Evolutionary conservation across 2,329 filamentous ascomycete species (phyloP).

Genomic region (Fusarium bactridioides): DNA sequence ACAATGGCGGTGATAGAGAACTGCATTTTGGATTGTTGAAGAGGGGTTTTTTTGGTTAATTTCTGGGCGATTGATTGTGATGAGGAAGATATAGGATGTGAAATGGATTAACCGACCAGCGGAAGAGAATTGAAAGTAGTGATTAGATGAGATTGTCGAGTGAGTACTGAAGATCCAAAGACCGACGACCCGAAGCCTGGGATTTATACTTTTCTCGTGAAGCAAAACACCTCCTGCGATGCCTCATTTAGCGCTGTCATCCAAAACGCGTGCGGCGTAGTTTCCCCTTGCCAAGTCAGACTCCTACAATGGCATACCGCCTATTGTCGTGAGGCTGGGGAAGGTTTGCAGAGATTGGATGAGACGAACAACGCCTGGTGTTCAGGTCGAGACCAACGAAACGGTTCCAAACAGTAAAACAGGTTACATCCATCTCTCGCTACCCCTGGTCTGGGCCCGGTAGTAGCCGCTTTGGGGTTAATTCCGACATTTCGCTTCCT

Average conservation of each 20-base stretch:
- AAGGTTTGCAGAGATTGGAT: not conserved
- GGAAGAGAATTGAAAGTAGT: slow-evolving; percentile 11
- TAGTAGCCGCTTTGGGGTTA: not conserved
- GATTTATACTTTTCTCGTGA: slow-evolving; percentile 7
- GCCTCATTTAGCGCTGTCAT: not conserved
- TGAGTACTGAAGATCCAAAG: slow-evolving; percentile 6
- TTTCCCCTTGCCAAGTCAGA: not conserved
- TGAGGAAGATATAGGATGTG: not conserved
- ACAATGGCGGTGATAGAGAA: slow-evolving; percentile 9
- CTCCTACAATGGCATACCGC: not conserved
- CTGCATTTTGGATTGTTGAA: slow-evolving; percentile 4
- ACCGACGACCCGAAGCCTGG: not conserved
- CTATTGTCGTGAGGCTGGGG: not conserved
- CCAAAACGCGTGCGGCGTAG: not conserved
- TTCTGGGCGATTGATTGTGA: not conserved
- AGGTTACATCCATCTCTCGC: not conserved
- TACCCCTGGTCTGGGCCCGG: not conserved
- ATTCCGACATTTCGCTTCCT: not conserved
- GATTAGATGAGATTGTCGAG: slow-evolving; percentile 1
- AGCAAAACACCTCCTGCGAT: not conserved
- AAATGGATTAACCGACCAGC: slow-evolving; percentile 19
- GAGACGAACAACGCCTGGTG: not conserved
- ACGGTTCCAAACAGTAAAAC: not conserved
- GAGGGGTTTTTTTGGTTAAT: not conserved
- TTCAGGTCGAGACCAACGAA: not conserved